Base-by-base conservation (phyloP, 1,284 basidiomycete species). In the Apiotrichum laibachii region DNA sequence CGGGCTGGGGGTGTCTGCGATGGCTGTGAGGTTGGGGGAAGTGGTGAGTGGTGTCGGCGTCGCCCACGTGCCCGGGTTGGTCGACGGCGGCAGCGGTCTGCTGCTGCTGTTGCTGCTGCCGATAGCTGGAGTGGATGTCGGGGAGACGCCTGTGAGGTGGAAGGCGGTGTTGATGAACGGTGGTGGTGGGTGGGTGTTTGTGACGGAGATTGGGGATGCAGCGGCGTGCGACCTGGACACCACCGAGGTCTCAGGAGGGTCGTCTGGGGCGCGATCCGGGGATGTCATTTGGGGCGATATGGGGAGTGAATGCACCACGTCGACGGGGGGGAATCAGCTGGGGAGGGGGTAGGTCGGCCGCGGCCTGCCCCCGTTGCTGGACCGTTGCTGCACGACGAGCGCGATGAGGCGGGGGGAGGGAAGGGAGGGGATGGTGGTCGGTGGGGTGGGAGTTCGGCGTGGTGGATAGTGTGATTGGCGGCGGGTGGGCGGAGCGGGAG, bases 321-420 rank as follows among this genome's bases (percentile, higher is more conserved):
- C 19, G 26, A 13, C 13, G 19, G 4, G 45, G 22, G 9, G 26
- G 15, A 18, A n/a, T 31, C 26, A 8, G 26, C 22, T 16, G 3
- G 45, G 22, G 31, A 39, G 37, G 49, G 49, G 49, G 49, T 21
- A 50, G 49, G 49, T 50, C 49, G 49, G 49, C 49, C 49, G 21
- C 49, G 49, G 49, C 49, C 49, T 50, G 49, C 49, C 49, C 49
- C 47, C 49, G 16, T 37, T 50, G 31, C 33, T 49, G 34, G 13
- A 5, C n/a, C 21, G n/a, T 6, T n/a, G 47, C 18, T 35, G 34
- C 31, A 33, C 31, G 33, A 19, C 35, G n/a, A 10, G n/a, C 18
- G 16, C 22, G 33, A 18, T 33, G 31, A 15, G 45, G 13, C 31
- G 19, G 45, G 43, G n/a, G n/a, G 10, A n/a, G 21, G 10, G 43